Conservation (phyloP, 495 filamentous ascomycete genomes). For the Penicillium canescens region DNA sequence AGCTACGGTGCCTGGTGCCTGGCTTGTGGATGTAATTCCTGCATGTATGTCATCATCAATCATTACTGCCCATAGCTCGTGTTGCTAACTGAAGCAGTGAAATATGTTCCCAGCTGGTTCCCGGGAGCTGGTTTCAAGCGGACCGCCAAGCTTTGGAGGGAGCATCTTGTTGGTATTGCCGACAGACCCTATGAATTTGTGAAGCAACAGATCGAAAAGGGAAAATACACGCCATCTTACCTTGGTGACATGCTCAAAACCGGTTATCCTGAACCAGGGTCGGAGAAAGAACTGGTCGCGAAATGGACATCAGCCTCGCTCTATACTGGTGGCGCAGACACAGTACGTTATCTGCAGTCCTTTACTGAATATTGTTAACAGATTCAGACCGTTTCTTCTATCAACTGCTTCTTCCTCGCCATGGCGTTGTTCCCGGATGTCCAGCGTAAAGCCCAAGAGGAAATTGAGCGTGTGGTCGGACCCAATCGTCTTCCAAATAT, state of each 20-base stretch:
- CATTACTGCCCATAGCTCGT: no score
- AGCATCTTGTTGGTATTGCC: conserved; percentile 20
- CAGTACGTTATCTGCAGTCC: conserved; percentile 12
- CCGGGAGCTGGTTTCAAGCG: conserved; percentile 52
- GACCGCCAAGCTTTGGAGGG: conserved; percentile 34
- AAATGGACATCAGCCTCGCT: conserved; percentile 51
- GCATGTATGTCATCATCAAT: conserved; percentile 12
- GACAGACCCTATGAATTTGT: conserved; percentile 47
- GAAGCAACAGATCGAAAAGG: conserved; percentile 38
- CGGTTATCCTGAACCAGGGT: not conserved
- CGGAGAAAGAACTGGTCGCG: conserved; percentile 30
- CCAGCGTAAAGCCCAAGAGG: conserved; percentile 50
- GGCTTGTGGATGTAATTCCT: conserved; percentile 46
- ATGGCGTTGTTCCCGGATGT: conserved; percentile 44
- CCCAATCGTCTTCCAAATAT: conserved; percentile 27
- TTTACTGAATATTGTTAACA: not conserved
- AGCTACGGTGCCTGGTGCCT: conserved; percentile 43
- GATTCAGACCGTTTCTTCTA: conserved; percentile 13
- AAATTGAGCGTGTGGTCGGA: conserved; percentile 51
- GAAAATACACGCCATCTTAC: conserved; percentile 36
- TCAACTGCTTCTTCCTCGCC: conserved; percentile 35
- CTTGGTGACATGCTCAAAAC: conserved; percentile 33
- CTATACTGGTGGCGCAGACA: conserved; percentile 60
- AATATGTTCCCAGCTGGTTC: conserved; percentile 46
- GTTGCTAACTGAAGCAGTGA: conserved; percentile 23